Evolutionary conservation across 371 early-diverging fungal species (phyloP).

Genomic region (Mucor mucedo): DNA sequence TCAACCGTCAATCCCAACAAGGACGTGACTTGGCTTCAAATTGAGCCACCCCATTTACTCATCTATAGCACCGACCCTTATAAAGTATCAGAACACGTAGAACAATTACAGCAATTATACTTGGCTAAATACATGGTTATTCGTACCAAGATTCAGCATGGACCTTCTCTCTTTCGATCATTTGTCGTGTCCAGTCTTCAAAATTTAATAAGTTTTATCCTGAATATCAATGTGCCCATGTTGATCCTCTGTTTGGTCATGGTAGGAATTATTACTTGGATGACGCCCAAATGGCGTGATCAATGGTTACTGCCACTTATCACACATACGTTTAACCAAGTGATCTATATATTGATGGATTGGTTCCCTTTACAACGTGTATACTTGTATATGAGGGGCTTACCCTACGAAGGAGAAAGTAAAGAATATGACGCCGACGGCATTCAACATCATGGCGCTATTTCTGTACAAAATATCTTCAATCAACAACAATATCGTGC

Average conservation of each 20-base stretch:
- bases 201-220: slow-evolving; percentile 9
- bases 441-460: slow-evolving; percentile 36
- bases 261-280: slow-evolving; percentile 42
- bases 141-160: slow-evolving; percentile 13
- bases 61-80: slow-evolving; percentile 11
- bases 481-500: slow-evolving; percentile 33
- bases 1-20: slow-evolving; percentile 38
- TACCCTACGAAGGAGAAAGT: neutral
- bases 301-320: slow-evolving; percentile 35
- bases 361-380: slow-evolving; percentile 15
- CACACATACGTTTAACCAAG: slow-evolving; percentile 15
- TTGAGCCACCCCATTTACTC: slow-evolving; percentile 30
- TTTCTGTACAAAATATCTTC: slow-evolving; percentile 30
- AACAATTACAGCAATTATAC: slow-evolving; percentile 25
- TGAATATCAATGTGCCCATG: slow-evolving; percentile 35
- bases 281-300: slow-evolving; percentile 39
- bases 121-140: slow-evolving; percentile 19
- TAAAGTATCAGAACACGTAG: slow-evolving; percentile 8
- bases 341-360: slow-evolving; percentile 2
- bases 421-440: slow-evolving; percentile 32
- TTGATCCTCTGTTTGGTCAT: slow-evolving; percentile 35
- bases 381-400: slow-evolving; percentile 10
- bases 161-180: slow-evolving; percentile 25
- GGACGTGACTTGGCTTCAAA: slow-evolving; percentile 28
- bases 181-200: slow-evolving; percentile 25